A percentile compares a stretch with the other conserved stretches of the same genome.
Evolutionary conservation across 2,329 filamentous ascomycete species (phyloP).

Genomic region (Aspergillus sp.): DNA sequence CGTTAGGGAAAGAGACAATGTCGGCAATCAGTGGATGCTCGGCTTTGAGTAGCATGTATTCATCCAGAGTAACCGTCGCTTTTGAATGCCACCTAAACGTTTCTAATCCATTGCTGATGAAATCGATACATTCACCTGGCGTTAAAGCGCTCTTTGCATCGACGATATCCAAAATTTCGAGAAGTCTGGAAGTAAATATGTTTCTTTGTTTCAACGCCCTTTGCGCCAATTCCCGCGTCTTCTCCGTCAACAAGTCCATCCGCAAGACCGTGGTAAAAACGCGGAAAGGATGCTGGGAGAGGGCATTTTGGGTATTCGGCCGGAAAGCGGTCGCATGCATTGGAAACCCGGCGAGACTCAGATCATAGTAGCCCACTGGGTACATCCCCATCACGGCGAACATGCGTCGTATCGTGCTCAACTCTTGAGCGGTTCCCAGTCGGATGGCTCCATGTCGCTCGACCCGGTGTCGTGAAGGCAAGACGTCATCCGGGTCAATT

Average conservation of each 20-base stretch:
- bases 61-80: constrained; percentile 32
- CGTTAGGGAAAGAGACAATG: constrained; percentile 35
- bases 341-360: constrained; percentile 41
- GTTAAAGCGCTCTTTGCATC: constrained; percentile 26
- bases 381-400: constrained; percentile 43
- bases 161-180: constrained; percentile 29
- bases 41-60: constrained; percentile 36
- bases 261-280: constrained; percentile 38
- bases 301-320: constrained; percentile 26
- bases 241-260: constrained; percentile 33
- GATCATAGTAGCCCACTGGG: constrained; percentile 47
- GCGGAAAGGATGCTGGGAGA: constrained; percentile 40
- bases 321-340: constrained; percentile 48
- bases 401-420: constrained; percentile 37
- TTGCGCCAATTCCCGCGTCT: constrained; percentile 25
- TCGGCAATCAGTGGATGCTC: constrained; percentile 45
- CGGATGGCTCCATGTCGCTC: constrained; percentile 44
- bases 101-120: constrained; percentile 39
- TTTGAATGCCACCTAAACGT: constrained; percentile 43
- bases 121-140: constrained; percentile 23
- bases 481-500: constrained; percentile 16
- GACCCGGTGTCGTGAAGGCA: constrained; percentile 19
- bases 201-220: constrained; percentile 29
- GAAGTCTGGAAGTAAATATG: constrained; percentile 36
- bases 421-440: constrained; percentile 39